Evolutionary conservation across 768 basidiomycete genomes (phyloP), one percentile per base, ranked within the genome.

Genomic region (Leccinum incarnatum): DNA sequence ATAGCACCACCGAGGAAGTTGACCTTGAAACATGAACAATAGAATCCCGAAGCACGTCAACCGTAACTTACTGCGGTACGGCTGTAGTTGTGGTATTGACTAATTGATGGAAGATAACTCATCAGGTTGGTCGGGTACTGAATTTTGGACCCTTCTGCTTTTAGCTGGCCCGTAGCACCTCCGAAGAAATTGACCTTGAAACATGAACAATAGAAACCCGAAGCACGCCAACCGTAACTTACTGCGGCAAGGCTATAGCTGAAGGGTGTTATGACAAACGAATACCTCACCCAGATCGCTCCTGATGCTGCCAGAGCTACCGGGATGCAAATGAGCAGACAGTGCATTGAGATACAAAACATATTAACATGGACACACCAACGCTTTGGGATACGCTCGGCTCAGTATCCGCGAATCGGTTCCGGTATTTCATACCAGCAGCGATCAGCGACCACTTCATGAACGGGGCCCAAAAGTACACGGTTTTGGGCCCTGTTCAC

Each of bases 261-360:
- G 61, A 97, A 77, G 7, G 95, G 95, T 36, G 23, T 25, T 25
- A 25, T 97, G 55, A 97, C 95, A 30, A 98, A 69, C 7, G 95
- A 97, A 76, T 98, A 98, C 62, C 97, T 89, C 42, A 98, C 96
- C 97, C 97, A 99, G 72, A 98, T 98, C 69, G 97, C 80, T 10
- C 97, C 97, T 9, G 97, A 98, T 25, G 89, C 91, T 9, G 92
- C 81, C 50, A 99, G 82, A 50, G 97, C 96, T 95, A 64, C 14
- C 59, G 47, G 36, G 21, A 40, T 10, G 11, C 32, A 53, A 36
- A 46, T 66, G 48, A 65, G 53, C 12, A 54, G 19, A 21, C 29
- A 29, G 29, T 21, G 36, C 45, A 46, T 32, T 4, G 17, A 11
- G 34, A 40, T 32, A n/a, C 23, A 2, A 30, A n/a, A 37, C 32